Evolutionary conservation across 1,284 basidiomycete genomes (phyloP).

Genomic region (Papiliotrema flavescens): DNA sequence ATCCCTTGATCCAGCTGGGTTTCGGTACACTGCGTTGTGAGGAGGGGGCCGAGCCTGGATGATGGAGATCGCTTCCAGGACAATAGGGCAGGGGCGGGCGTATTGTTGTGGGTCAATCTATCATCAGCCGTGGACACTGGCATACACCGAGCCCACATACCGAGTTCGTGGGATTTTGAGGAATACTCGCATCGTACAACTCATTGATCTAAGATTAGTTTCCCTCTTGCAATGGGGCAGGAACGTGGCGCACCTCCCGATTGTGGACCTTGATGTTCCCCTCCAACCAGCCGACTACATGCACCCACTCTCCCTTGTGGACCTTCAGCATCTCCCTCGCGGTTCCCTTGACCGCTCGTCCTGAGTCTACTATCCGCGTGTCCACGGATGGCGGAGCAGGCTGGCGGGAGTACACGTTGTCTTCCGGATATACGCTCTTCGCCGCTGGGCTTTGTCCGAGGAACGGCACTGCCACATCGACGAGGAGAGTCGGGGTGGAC

Average conservation of each 20-base stretch:
- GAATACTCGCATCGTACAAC: neutral
- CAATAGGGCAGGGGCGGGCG: slow-evolving; percentile 13
- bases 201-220: too few relatives aligned
- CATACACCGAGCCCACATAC: neutral
- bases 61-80: slow-evolving; percentile 31
- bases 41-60: slow-evolving; percentile 15
- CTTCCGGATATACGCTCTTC: slow-evolving; percentile 2
- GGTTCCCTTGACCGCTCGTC: neutral
- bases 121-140: neutral
- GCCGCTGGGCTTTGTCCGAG: slow-evolving; percentile 20
- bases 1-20: neutral
- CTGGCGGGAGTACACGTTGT: neutral
- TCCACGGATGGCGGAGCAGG: slow-evolving; percentile 1
- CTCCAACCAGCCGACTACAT: slow-evolving; percentile 34
- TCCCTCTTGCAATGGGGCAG: too few relatives aligned
- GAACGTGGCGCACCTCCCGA: neutral
- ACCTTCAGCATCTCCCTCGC: slow-evolving; percentile 20
- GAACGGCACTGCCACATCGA: slow-evolving; percentile 22
- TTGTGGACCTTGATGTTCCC: slow-evolving; percentile 3
- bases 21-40: slow-evolving; percentile 4
- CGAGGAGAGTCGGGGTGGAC: slow-evolving; percentile 16
- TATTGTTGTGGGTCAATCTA: slow-evolving; percentile 7
- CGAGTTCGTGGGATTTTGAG: neutral
- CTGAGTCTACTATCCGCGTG: neutral
- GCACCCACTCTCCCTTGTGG: slow-evolving; percentile 25